phyloP scores from a whole-genome alignment of 1,139 yeast species.

The Pichia kudriavzevii region DNA sequence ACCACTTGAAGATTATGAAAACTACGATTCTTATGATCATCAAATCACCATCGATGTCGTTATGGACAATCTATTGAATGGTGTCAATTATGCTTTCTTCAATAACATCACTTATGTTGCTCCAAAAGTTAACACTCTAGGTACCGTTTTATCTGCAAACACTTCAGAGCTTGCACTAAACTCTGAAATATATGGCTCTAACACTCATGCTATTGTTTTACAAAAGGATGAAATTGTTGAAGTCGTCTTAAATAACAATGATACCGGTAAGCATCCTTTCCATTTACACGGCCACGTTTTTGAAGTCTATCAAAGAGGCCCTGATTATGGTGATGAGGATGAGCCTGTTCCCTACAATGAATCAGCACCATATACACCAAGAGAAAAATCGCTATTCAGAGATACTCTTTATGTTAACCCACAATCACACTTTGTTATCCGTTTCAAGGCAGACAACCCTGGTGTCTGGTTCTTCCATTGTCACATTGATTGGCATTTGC shows the following conservation, averaged over 20 bases:
- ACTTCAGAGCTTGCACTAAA: constrained; percentile 48
- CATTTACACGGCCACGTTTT: constrained; percentile 84
- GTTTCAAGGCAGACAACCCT: constrained; percentile 53
- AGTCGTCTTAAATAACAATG: constrained; percentile 62
- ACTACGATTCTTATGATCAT: constrained; percentile 60
- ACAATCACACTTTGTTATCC: constrained; percentile 47
- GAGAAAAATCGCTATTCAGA: constrained; percentile 44
- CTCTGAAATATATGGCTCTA: constrained; percentile 63
- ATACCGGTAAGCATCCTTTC: constrained; percentile 89
- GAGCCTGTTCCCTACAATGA: constrained; percentile 44
- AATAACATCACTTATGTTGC: constrained; percentile 68
- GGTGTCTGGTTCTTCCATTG: constrained; percentile 64
- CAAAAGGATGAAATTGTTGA: constrained; percentile 66
- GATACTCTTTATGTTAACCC: constrained; percentile 47
- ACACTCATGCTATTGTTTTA: constrained; percentile 66
- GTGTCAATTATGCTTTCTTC: constrained; percentile 86
- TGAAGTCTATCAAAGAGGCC: constrained; percentile 55
- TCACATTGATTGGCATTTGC: constrained; percentile 59
- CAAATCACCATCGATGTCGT: constrained; percentile 56
- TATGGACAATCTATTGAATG: constrained; percentile 76
- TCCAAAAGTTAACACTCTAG: constrained; percentile 78
- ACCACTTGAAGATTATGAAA: constrained; percentile 46
- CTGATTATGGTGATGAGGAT: constrained; percentile 36
- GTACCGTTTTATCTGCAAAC: constrained; percentile 59
- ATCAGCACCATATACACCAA: constrained; percentile 45